These are phyloP conservation scores for Aspergillus sp. DNA, from an alignment of 2,329 filamentous ascomycete species.

Conservation along the genomic window DNA sequence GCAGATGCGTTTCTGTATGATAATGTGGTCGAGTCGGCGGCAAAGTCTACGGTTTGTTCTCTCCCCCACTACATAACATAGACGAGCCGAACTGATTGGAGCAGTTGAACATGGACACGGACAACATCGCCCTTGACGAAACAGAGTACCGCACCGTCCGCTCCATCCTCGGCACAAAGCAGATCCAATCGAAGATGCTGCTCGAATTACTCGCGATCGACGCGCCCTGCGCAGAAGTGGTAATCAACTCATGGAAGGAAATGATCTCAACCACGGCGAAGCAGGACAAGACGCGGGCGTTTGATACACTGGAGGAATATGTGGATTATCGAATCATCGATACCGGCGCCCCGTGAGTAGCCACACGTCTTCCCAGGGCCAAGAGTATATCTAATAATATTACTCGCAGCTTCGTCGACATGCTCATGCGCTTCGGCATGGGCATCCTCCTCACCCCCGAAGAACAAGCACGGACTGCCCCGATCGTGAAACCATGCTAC, in stretches of 20 bases:
- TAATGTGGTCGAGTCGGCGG: conserved; percentile 23
- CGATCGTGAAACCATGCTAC: conserved; percentile 21
- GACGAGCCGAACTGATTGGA: background rate
- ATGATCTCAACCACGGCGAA: conserved; percentile 25
- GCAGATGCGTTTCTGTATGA: conserved; percentile 25
- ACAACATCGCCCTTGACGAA: conserved; percentile 22
- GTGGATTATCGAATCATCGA: conserved; percentile 27
- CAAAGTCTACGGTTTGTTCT: conserved; percentile 18
- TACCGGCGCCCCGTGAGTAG: conserved; percentile 21
- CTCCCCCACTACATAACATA: background rate
- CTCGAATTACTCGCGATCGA: conserved; percentile 23
- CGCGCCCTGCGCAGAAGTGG: conserved; percentile 20
- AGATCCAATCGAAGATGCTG: conserved; percentile 27
- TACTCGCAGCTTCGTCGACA: conserved; percentile 18
- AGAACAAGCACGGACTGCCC: conserved; percentile 13
- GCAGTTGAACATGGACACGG: conserved; percentile 20
- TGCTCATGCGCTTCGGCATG: conserved; percentile 25
- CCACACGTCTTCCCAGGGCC: too few relatives aligned
- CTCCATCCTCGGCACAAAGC: conserved; percentile 24
- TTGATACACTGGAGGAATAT: conserved; percentile 21
- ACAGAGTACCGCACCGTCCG: conserved; percentile 25
- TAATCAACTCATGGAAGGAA: conserved; percentile 24
- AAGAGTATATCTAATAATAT: background rate
- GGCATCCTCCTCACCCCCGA: conserved; percentile 16
- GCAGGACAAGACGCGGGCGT: conserved; percentile 23